Conservation (phyloP, 768 basidiomycete species). For the Melanogaster broomeanus region DNA sequence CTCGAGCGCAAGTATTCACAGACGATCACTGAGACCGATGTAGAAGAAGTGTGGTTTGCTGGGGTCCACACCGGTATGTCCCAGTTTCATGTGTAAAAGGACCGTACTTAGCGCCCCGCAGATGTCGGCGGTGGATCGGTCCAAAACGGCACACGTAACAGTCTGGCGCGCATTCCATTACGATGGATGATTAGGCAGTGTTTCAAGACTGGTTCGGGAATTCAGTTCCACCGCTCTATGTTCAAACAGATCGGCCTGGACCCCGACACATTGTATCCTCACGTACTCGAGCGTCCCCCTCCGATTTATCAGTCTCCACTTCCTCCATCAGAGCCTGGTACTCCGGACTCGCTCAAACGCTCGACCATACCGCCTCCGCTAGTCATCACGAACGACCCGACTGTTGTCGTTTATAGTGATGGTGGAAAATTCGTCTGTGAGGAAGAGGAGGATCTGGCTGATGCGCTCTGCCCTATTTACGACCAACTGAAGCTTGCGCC, state of each 20-base stretch:
- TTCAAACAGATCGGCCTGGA: slow-evolving; percentile 50
- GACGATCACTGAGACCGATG: slow-evolving; percentile 48
- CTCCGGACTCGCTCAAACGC: slow-evolving; percentile 12
- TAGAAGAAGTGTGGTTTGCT: slow-evolving; percentile 81
- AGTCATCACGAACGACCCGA: slow-evolving; percentile 9
- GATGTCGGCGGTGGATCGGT: slow-evolving; percentile 79
- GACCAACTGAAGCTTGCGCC: slow-evolving; percentile 55
- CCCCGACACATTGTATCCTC: slow-evolving; percentile 45
- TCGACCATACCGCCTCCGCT: slow-evolving; percentile 15
- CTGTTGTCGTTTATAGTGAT: slow-evolving; percentile 17
- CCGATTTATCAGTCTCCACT: slow-evolving; percentile 31
- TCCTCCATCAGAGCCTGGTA: slow-evolving; percentile 9
- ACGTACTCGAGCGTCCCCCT: slow-evolving; percentile 43
- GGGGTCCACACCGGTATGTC: slow-evolving; percentile 69
- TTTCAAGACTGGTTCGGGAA: slow-evolving; percentile 55
- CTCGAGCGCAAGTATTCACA: slow-evolving; percentile 43
- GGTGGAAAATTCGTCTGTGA: slow-evolving; percentile 38
- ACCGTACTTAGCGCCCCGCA: slow-evolving; percentile 23
- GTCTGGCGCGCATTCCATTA: slow-evolving; percentile 68
- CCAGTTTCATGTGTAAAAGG: not conserved
- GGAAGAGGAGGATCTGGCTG: slow-evolving; percentile 64
- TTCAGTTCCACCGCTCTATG: slow-evolving; percentile 52
- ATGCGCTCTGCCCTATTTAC: slow-evolving; percentile 51
- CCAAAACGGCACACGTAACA: slow-evolving; percentile 53
- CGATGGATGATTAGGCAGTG: slow-evolving; percentile 79